A percentile compares a stretch with the other conserved stretches of the same genome.
Conservation (phyloP, 208 protist species). For the Novymonas esmeraldas region DNA sequence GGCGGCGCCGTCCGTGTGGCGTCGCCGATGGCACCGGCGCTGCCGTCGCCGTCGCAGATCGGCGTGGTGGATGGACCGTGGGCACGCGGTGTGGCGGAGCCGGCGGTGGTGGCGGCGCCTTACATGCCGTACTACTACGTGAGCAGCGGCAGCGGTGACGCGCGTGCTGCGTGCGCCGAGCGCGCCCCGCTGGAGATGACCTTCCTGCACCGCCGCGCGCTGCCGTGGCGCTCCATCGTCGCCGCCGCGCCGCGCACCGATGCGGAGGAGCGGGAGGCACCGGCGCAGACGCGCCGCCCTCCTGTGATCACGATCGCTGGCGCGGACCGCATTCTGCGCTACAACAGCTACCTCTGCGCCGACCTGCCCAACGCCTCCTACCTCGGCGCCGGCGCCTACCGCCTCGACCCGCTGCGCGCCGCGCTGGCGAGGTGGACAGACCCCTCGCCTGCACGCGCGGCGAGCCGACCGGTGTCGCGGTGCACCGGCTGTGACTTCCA, state of each 20-base stretch:
- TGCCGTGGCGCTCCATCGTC: constrained; percentile 18
- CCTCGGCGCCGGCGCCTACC: neutral
- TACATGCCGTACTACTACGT: neutral
- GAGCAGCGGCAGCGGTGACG: neutral
- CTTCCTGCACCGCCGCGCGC: neutral
- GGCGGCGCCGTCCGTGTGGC: neutral
- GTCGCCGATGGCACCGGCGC: neutral
- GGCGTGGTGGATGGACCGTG: neutral
- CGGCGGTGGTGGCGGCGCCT: neutral
- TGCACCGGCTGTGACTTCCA: constrained; percentile 15
- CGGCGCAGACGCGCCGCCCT: too few relatives aligned
- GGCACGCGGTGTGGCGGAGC: neutral
- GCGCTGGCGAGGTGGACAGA: neutral
- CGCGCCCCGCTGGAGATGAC: neutral
- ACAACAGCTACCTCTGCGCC: constrained; percentile 15
- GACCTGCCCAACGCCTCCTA: constrained; percentile 5
- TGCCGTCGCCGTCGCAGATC: neutral
- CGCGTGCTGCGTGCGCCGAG: neutral
- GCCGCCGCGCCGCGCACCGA: neutral
- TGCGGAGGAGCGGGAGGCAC: neutral
- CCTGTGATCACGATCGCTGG: constrained; percentile 14
- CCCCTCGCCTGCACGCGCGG: neutral
- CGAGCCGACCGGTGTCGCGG: neutral
- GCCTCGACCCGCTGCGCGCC: constrained; percentile 7
- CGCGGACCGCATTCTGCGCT: neutral